Percentiles rank a stretch among this genome's conserved stretches.
Conservation (phyloP, 164 flowering plant species). For the Houttuynia cordata region DNA sequence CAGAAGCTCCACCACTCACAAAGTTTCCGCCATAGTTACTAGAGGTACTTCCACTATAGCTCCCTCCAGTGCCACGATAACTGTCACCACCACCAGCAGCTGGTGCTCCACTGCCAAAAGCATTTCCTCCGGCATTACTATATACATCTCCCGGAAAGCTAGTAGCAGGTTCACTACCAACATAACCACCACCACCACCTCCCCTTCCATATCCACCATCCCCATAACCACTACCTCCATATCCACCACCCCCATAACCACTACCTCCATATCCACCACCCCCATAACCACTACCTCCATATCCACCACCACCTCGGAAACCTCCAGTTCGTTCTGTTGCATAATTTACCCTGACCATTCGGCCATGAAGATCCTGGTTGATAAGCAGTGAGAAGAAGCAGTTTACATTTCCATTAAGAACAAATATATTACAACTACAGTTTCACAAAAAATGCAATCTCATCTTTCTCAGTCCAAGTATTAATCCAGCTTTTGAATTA, state of each 20-base stretch:
- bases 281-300: conserved; percentile 3
- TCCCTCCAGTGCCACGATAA: conserved; percentile 3
- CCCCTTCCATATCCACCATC: not conserved
- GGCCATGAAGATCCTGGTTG: conserved; percentile 65
- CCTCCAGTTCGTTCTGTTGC: conserved; percentile 45
- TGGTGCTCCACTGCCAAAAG: not conserved
- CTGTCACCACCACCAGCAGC: conserved; percentile 1
- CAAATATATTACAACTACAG: not conserved
- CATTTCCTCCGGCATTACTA: conserved; percentile 1
- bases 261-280: not conserved
- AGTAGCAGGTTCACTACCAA: not conserved
- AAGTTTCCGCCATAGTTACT: not conserved
- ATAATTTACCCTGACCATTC: conserved; percentile 59
- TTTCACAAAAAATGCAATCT: not conserved
- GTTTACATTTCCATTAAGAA: not conserved
- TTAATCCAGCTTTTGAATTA: not conserved
- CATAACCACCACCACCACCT: not conserved
- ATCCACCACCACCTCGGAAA: conserved; percentile 11
- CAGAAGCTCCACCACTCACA: not conserved
- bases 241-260: not conserved
- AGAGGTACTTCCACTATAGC: not conserved
- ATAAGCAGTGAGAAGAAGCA: not conserved
- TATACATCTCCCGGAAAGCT: conserved; percentile 1
- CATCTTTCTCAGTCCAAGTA: not conserved
- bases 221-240: not conserved